Conservation (phyloP, 768 basidiomycete genomes). For the Mycena kentingensis region DNA sequence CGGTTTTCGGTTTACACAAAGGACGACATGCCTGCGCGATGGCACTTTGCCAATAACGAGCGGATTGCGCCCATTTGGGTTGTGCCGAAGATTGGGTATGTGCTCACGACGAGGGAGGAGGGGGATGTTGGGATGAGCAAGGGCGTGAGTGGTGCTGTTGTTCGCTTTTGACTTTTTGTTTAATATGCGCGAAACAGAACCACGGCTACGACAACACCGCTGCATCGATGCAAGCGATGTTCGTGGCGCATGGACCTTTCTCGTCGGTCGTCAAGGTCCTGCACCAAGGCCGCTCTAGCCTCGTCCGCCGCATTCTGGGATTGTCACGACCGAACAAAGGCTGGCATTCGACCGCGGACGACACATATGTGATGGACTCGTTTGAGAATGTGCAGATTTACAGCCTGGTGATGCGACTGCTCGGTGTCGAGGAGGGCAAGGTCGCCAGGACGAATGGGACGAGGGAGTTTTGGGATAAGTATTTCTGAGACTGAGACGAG, state of each 20-base stretch:
- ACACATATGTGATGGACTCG: slow-evolving; percentile 74
- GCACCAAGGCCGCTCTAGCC: slow-evolving; percentile 36
- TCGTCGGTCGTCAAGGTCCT: slow-evolving; percentile 64
- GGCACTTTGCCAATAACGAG: slow-evolving; percentile 69
- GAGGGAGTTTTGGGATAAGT: slow-evolving; percentile 79
- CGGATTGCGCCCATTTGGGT: slow-evolving; percentile 90
- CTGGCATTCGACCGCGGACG: slow-evolving; percentile 69
- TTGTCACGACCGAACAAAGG: slow-evolving; percentile 42
- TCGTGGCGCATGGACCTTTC: slow-evolving; percentile 92
- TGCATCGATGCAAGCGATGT: slow-evolving; percentile 81
- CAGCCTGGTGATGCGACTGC: slow-evolving; percentile 73
- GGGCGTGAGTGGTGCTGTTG: slow-evolving; percentile 58
- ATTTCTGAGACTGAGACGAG: no score
- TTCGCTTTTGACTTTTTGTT: not conserved
- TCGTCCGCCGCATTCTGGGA: slow-evolving; percentile 20
- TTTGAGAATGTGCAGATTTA: slow-evolving; percentile 88
- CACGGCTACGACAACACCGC: slow-evolving; percentile 90
- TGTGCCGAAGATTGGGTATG: slow-evolving; percentile 79
- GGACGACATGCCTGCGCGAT: slow-evolving; percentile 79
- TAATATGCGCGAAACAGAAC: no score
- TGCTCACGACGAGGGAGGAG: slow-evolving; percentile 66
- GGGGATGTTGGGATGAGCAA: slow-evolving; percentile 66
- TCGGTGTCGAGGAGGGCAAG: slow-evolving; percentile 60
- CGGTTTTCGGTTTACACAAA: slow-evolving; percentile 78
- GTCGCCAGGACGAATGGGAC: slow-evolving; percentile 77